Base-by-base conservation (phyloP, 371 early-diverging fungal species). In the Mucor velutinosus region DNA sequence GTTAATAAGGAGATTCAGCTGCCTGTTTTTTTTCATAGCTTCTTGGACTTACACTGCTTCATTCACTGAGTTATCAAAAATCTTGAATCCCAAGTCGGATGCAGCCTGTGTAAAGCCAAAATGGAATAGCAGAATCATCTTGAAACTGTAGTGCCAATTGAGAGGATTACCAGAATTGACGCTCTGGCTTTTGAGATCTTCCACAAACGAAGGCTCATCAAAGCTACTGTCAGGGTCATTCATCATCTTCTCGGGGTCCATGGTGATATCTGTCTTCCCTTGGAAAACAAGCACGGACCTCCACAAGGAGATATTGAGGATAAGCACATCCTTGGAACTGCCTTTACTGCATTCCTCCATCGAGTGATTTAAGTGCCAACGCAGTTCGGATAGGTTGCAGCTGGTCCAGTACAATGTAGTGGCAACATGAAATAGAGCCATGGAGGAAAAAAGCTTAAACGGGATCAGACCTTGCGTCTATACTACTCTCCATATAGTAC, bases 101-200 rank as follows among this genome's bases (percentile, higher is more conserved):
- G 83, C 83, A 59, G 75, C 80, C 29, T 73, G 57, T 23, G 61
- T 67, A 55, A 69, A 75, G 7, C 80, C 80, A 62, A 76, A 82
- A 63, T 79, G 83, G n/a, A 76, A 74, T n/a, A 82, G 55, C 2
- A 77, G 51, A 32, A 82, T 66, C 56, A 82, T 75, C 43, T 82
- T 80, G 55, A 78, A 72, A 27, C 78, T 70, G 45, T 76, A 77
- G 53, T 80, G 76, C 79, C 82, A 82, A 21, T 72, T 77, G 47
- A 80, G 37, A 2, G 76, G 78, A 19, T 75, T 78, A 30, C 74
- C 71, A 25, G 80, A 70, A 60, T 76, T 76, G 6, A 73, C 62
- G 37, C 65, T 73, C 43, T 71, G 76, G 15, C 61, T 66, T 51
- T 70, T 74, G 0, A 77, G 45, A n/a, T 72, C 70, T 45, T 74